phyloP scores from a whole-genome alignment of 129 eudicot species.

The Silybum marianum region DNA sequence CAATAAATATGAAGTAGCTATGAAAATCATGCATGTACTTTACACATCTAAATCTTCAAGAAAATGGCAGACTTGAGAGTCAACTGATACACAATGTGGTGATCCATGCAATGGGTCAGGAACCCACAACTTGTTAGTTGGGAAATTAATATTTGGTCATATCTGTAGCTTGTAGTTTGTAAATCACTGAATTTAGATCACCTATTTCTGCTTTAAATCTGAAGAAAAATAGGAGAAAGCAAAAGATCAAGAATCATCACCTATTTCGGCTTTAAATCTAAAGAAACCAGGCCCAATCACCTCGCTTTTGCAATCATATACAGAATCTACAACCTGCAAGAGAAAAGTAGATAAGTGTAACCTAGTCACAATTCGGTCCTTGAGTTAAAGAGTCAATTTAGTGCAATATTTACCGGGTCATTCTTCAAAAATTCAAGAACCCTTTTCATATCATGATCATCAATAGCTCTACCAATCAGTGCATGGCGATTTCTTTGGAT shows the following conservation, averaged over 20 bases:
- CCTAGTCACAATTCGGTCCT: conserved; percentile 11
- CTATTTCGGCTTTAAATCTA: conserved; percentile 97
- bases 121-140: neutral
- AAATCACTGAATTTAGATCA: neutral
- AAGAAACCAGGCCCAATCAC: conserved; percentile 99
- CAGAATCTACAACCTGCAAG: conserved; percentile 91
- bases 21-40: neutral
- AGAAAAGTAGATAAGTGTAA: conserved; percentile 2
- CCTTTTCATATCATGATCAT: conserved; percentile 86
- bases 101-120: neutral
- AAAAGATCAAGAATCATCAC: conserved; percentile 32
- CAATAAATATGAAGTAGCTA: neutral
- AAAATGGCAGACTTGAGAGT: neutral
- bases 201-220: neutral
- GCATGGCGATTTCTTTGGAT: conserved; percentile 98
- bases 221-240: neutral
- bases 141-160: neutral
- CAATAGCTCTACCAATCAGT: conserved; percentile 96
- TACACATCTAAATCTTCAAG: neutral
- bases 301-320: conserved; percentile 98
- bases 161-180: neutral
- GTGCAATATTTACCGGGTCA: conserved; percentile 67
- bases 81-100: neutral
- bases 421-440: conserved; percentile 86
- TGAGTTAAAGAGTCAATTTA: neutral